Percentiles rank a stretch among this genome's conserved stretches.
These are phyloP conservation scores for Coemansia sp. DNA, from an alignment of 192 early-diverging fungal genomes.

Conservation along the genomic window DNA sequence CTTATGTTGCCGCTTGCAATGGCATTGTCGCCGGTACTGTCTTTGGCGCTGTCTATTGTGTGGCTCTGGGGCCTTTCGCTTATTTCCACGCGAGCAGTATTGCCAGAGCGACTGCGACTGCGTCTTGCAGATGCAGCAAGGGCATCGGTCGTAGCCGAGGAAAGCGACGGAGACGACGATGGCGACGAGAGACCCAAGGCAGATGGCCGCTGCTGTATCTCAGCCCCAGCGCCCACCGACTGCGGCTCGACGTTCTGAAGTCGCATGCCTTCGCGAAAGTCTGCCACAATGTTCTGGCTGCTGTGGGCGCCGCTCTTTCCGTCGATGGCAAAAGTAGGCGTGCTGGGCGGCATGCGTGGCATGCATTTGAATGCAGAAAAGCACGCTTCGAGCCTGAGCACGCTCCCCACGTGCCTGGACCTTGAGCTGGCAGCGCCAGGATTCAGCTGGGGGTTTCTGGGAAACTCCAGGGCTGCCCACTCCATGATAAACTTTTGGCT, in stretches of 20 bases:
- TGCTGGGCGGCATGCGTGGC: conserved; percentile 12
- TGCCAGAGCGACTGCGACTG: neutral
- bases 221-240: neutral
- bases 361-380: conserved; percentile 35
- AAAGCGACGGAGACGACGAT: neutral
- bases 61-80: neutral
- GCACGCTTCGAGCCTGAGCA: conserved; percentile 25
- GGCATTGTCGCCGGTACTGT: too few species aligned
- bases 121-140: neutral
- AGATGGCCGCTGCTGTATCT: neutral
- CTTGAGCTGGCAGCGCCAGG: neutral
- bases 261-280: conserved; percentile 41
- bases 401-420: neutral
- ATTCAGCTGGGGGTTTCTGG: conserved; percentile 25
- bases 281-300: conserved; percentile 25
- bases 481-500: conserved; percentile 17
- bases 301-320: conserved; percentile 14
- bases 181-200: neutral
- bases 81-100: neutral
- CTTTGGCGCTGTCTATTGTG: neutral
- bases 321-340: conserved; percentile 16
- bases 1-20: too few species aligned
- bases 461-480: conserved; percentile 47
- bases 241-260: conserved; percentile 9
- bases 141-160: neutral